Evolutionary conservation across 1,284 basidiomycete species (phyloP), one percentile per base, ranked within the genome.

Genomic region (Boletus semigastroideus): DNA sequence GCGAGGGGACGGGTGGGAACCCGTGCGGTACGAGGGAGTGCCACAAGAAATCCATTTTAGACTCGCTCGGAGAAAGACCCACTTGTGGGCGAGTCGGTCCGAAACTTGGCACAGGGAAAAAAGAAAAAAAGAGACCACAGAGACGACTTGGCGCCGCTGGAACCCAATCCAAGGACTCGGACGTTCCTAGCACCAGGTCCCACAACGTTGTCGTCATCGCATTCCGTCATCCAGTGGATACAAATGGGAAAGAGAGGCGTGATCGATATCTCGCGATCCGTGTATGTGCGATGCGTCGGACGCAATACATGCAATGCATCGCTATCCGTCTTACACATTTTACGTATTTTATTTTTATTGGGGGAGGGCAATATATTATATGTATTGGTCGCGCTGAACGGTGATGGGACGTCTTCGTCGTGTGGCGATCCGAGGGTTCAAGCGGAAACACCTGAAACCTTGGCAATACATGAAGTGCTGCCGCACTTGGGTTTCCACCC

Each of bases 181-280:
- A 52, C 34, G 58, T 59, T 37, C 58, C 54, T 54, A 39, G 49
- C 38, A 30, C 31, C 48, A n/a, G 47, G 31, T 41, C 36, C 19
- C 25, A 25, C 25, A 25, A 14, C 28, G n/a, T 16, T 39, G 46
- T 36, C 55, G 57, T 62, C 60, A 60, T 48, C 45, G 41, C 48
- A 58, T 59, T 48, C 50, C 58, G 58, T 59, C 57, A 62, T 54
- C n/a, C 19, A 17, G 11, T 13, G 11, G n/a, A 28, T 49, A 22
- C 36, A 7, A 53, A 42, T 37, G 22, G 37, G 19, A 42, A 41
- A 37, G 4, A 12, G 10, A 33, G 31, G 31, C 30, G 12, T 47
- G 59, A 60, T 59, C 58, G 42, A 28, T 58, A 58, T 51, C 51
- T 41, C n/a, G 45, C 28, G 58, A 57, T 57, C 38, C 28, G 33